Evolutionary conservation across 805 yeast genomes (phyloP).

Genomic region (Ogataea populi-albae): DNA sequence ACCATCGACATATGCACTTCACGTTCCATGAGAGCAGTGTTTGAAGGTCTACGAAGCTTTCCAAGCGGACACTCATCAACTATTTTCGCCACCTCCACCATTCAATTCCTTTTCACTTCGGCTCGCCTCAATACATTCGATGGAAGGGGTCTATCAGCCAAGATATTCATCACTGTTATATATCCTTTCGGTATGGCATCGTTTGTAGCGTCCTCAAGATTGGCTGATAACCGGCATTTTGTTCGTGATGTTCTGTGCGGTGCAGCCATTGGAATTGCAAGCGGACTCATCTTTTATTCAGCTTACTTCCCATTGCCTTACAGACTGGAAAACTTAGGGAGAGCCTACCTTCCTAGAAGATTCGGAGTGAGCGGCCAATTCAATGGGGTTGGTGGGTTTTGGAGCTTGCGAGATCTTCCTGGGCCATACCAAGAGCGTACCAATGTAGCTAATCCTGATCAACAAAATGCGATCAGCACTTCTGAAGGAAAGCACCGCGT

Average conservation of each 20-base stretch:
- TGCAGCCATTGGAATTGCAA: conserved; percentile 33
- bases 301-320: conserved; percentile 41
- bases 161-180: conserved; percentile 31
- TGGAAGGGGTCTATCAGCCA: conserved; percentile 34
- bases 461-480: too few relatives aligned
- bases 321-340: conserved; percentile 31
- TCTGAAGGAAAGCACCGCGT: too few relatives aligned
- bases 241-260: conserved; percentile 41
- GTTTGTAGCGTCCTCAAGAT: conserved; percentile 38
- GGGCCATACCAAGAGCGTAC: conserved; percentile 27
- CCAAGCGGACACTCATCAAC: conserved; percentile 59
- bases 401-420: conserved; percentile 34
- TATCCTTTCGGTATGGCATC: conserved; percentile 36
- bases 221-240: conserved; percentile 49
- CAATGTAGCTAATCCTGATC: conserved; percentile 7
- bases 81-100: conserved; percentile 45
- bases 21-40: conserved; percentile 31
- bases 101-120: conserved; percentile 34
- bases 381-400: conserved; percentile 35
- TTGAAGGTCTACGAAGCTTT: conserved; percentile 55
- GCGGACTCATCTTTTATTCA: conserved; percentile 36
- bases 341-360: conserved; percentile 45
- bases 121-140: conserved; percentile 37
- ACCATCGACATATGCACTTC: conserved; percentile 48
- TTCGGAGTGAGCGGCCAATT: conserved; percentile 24